Evolutionary conservation across 2,329 filamentous ascomycete genomes (phyloP), one percentile per base, ranked within the genome.

Genomic region (Metarhizium humberi): DNA sequence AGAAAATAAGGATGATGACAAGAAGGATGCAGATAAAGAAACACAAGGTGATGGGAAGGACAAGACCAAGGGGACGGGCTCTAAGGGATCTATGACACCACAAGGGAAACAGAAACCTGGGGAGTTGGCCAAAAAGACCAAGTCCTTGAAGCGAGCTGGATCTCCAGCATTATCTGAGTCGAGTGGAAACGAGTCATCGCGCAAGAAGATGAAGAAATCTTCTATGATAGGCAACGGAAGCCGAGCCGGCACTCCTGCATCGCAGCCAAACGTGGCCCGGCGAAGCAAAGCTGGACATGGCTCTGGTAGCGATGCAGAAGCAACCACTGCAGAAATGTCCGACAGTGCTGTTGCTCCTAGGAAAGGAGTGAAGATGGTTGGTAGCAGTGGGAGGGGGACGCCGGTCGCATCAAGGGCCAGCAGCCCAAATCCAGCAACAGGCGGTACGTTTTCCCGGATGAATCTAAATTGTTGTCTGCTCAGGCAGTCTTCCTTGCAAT

Each of bases 161-260:
- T 96, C 91, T 16, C 90, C 92, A 3, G 87, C 92, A 60, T 78
- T 88, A 36, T 96, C 91, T 2, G 92, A 97, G 67, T 90, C 90
- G 10, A 95, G 90, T 67, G 92, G 90, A 53, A 95, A 92, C 62
- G 92, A 97, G 68, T 92, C 89, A 0, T 83, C 85, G 29, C 86
- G 94, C 73, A 90, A 89, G 74, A 82, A 80, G 67, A 82, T 87
- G 66, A 88, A 86, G 73, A 87, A 87, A 67, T 79, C 82, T 58
- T 71, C 71, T 2, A 69, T 67, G 3, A 66, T 74, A 16, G 78
- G 78, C 14, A 68, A 75, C 2, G 74, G 74, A 53, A 84, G 81
- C 57, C 79, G 81, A 20, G 74, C 78, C 18, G 74, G 73, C 13
- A 85, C 82, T 8, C 82, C 82, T 18, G 64, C 81, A 48, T 74